These are phyloP conservation scores for Grifola frondosa DNA, from an alignment of 1,284 basidiomycete species.

Conservation along the genomic window DNA sequence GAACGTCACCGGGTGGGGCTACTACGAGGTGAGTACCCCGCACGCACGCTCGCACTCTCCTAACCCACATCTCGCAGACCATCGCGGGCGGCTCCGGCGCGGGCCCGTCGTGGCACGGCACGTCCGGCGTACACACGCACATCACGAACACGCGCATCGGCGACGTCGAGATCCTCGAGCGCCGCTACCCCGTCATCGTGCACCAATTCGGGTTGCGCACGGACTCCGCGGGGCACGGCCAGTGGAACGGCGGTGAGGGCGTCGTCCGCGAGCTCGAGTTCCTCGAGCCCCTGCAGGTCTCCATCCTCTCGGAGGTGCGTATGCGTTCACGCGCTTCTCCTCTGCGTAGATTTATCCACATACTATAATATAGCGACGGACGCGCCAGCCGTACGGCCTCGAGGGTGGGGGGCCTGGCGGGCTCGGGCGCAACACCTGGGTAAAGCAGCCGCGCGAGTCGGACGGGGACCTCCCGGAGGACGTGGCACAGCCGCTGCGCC, in stretches of 20 bases:
- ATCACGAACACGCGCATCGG: constrained; percentile 95
- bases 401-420: constrained; percentile 80
- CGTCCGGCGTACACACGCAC: constrained; percentile 84
- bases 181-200: constrained; percentile 86
- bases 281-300: constrained; percentile 82
- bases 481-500: constrained; percentile 29
- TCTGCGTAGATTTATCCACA: neutral
- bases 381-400: constrained; percentile 87
- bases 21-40: constrained; percentile 72
- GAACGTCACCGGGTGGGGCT: constrained; percentile 84
- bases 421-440: constrained; percentile 87
- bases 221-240: constrained; percentile 77
- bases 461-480: constrained; percentile 61
- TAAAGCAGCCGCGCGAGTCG: constrained; percentile 70
- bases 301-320: constrained; percentile 79
- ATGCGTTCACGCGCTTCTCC: neutral
- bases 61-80: constrained; percentile 49
- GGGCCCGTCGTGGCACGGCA: constrained; percentile 88
- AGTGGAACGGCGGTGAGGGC: constrained; percentile 85
- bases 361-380: constrained; percentile 61
- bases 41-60: neutral
- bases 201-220: constrained; percentile 80
- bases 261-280: constrained; percentile 89
- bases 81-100: constrained; percentile 94
- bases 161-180: constrained; percentile 90